These are phyloP conservation scores for Fusarium pilosicola DNA, from an alignment of 2,329 filamentous ascomycete genomes.

Conservation along the genomic window DNA sequence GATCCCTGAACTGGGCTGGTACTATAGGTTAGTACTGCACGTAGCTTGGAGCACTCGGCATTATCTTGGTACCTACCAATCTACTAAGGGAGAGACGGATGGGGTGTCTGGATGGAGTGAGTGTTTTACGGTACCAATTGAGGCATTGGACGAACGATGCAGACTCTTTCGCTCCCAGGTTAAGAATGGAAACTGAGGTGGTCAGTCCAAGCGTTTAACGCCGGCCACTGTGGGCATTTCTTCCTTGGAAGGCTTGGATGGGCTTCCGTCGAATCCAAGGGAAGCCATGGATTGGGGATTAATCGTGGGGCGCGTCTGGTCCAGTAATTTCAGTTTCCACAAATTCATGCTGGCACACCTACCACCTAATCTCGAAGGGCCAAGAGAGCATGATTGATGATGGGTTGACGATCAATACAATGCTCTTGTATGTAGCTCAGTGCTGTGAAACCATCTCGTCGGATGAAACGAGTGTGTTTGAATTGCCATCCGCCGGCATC, in stretches of 20 bases:
- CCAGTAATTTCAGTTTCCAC: conserved; percentile 40
- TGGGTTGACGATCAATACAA: conserved; percentile 10
- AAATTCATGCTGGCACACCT: conserved; percentile 5
- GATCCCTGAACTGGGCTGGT: conserved; percentile 1
- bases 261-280: conserved; percentile 15
- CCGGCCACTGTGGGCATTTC: conserved; percentile 8
- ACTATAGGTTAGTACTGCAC: not conserved
- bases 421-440: not conserved
- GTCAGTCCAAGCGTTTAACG: conserved; percentile 17
- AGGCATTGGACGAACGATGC: not conserved
- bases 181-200: not conserved
- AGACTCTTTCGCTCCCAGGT: not conserved
- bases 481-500: not conserved
- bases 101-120: conserved; percentile 8
- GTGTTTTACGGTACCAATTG: not conserved
- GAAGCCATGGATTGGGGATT: conserved; percentile 36
- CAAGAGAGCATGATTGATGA: conserved; percentile 10
- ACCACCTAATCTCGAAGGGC: conserved; percentile 7
- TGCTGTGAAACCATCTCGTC: not conserved
- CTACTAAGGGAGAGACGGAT: not conserved
- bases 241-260: conserved; percentile 31
- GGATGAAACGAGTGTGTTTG: not conserved
- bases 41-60: not conserved
- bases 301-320: conserved; percentile 38
- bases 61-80: conserved; percentile 10